Percentiles rank a stretch among this genome's conserved stretches.
Evolutionary conservation across 441 rosid species (phyloP).

Genomic region (Arabidopsis hybrid): DNA sequence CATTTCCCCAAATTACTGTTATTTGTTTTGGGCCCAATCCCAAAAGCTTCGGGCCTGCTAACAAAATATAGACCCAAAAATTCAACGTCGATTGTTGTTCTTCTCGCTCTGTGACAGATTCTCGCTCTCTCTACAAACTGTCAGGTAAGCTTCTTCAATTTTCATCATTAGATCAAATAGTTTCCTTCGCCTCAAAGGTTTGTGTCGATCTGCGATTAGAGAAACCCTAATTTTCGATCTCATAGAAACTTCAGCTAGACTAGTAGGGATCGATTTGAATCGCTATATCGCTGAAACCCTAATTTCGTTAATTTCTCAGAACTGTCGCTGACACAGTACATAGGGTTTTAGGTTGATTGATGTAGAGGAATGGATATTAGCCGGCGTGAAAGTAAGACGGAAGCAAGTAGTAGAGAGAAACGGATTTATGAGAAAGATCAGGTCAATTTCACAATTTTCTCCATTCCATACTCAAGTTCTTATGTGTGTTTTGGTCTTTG

Average conservation of each 20-base stretch:
- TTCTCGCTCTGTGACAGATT: slow-evolving; percentile 7
- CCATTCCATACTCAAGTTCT: not conserved
- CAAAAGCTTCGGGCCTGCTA: not conserved
- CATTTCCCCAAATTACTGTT: no score
- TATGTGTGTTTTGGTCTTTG: not conserved
- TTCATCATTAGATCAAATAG: slow-evolving; percentile 2
- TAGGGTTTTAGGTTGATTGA: not conserved
- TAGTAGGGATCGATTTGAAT: slow-evolving; percentile 6
- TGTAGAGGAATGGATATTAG: slow-evolving; percentile 54
- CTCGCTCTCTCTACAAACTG: not conserved
- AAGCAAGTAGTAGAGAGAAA: slow-evolving; percentile 50
- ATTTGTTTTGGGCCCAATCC: slow-evolving; percentile 14
- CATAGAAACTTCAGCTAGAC: not conserved
- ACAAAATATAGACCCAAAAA: not conserved
- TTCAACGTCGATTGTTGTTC: not conserved
- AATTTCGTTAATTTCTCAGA: not conserved
- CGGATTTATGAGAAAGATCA: slow-evolving; percentile 51
- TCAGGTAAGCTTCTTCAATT: slow-evolving; percentile 32
- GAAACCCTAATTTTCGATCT: not conserved
- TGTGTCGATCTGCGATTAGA: not conserved
- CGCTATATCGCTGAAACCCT: slow-evolving; percentile 1
- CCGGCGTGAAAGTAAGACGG: slow-evolving; percentile 50
- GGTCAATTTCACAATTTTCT: slow-evolving; percentile 46
- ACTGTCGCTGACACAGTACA: not conserved
- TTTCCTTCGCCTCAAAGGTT: not conserved